Conservation (phyloP, 768 basidiomycete species). For the Mycena vitilis region DNA sequence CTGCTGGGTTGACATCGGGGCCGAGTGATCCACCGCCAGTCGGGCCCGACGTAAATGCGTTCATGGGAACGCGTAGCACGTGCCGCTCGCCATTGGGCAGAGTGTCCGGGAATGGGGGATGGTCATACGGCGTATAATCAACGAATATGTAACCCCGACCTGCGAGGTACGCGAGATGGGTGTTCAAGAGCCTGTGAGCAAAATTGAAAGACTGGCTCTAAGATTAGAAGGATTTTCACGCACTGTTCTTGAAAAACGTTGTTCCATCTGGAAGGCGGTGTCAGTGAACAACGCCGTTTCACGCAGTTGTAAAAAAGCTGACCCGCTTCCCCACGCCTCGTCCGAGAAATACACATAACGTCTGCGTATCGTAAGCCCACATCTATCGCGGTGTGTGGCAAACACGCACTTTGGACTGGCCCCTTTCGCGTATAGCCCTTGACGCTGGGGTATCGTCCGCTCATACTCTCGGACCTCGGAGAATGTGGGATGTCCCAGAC, state of each 20-base stretch:
- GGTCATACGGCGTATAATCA: conserved; percentile 17
- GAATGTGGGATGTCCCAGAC: too few relatives aligned
- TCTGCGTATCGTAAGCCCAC: too few relatives aligned
- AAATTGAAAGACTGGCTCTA: not conserved
- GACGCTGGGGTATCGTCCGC: too few relatives aligned
- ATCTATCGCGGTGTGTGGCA: too few relatives aligned
- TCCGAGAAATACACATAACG: too few relatives aligned
- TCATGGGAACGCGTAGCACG: conserved; percentile 24
- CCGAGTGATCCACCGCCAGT: conserved; percentile 18
- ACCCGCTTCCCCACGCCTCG: too few relatives aligned
- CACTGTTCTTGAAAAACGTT: conserved; percentile 27
- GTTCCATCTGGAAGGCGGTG: conserved; percentile 7
- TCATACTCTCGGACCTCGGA: too few relatives aligned
- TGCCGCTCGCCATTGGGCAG: conserved; percentile 16
- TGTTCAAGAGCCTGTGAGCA: conserved; percentile 19
- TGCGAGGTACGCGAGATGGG: conserved; percentile 21
- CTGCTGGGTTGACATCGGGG: not conserved
- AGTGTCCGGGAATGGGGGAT: conserved; percentile 30
- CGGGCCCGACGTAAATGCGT: conserved; percentile 30
- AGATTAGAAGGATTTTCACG: not conserved
- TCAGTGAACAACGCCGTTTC: too few relatives aligned
- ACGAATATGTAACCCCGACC: conserved; percentile 23
- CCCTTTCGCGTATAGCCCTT: too few relatives aligned
- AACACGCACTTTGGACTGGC: too few relatives aligned
- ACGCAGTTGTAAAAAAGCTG: too few relatives aligned